Conservation (phyloP, 345 rosid genomes). For the Salix arbutifolia region DNA sequence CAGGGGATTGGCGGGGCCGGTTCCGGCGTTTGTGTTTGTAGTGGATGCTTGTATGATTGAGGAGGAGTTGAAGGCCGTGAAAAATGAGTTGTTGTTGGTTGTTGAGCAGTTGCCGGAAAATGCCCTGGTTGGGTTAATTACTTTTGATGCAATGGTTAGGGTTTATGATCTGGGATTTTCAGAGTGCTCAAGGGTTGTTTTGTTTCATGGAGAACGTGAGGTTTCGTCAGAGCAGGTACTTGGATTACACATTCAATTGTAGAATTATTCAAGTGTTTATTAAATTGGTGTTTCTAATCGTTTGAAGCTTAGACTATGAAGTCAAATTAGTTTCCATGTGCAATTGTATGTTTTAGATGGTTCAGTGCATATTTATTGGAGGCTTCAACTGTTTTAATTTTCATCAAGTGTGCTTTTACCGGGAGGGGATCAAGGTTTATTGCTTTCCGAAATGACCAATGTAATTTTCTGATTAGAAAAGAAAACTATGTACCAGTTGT, state of each 20-base stretch:
- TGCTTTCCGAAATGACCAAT: not conserved
- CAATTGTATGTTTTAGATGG: not conserved
- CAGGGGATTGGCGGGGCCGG: conserved; percentile 28
- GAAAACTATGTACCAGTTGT: not conserved
- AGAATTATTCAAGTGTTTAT: not conserved
- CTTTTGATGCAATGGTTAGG: conserved; percentile 82
- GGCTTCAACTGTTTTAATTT: not conserved
- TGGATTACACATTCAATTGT: not conserved
- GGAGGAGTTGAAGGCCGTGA: conserved; percentile 68
- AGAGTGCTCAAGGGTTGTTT: conserved; percentile 64
- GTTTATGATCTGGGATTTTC: conserved; percentile 74
- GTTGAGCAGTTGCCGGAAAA: conserved; percentile 81
- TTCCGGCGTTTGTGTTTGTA: conserved; percentile 87
- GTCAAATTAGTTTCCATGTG: not conserved
- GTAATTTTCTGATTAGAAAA: not conserved
- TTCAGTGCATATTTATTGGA: not conserved
- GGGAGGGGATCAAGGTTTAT: not conserved
- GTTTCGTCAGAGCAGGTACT: conserved; percentile 71
- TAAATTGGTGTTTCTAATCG: not conserved
- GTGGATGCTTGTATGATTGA: conserved; percentile 65
- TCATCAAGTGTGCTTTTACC: not conserved
- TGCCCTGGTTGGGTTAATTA: conserved; percentile 61
- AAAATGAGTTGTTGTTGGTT: conserved; percentile 64
- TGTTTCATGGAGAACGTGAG: conserved; percentile 76
- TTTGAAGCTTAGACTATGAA: not conserved